Evolutionary conservation across 2,329 filamentous ascomycete species (phyloP).

Genomic region (Aspergillus aculeatus): DNA sequence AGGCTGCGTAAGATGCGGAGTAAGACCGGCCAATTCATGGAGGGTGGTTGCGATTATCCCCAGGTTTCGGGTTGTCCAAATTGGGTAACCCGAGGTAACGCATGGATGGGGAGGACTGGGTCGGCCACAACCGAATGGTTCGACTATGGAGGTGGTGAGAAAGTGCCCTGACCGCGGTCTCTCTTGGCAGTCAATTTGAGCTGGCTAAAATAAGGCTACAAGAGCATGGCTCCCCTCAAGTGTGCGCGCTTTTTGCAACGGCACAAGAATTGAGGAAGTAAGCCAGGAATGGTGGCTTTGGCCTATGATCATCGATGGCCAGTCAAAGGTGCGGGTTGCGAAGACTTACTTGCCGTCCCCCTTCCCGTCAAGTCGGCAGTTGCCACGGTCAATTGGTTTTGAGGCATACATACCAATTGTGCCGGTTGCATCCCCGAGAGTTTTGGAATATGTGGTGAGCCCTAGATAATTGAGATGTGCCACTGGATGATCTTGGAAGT

Average conservation of each 20-base stretch:
- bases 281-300: background rate
- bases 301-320: background rate
- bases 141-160: background rate
- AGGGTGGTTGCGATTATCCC: background rate
- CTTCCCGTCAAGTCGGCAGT: background rate
- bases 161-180: background rate
- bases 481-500: background rate
- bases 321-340: slow-evolving; percentile 2
- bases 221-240: background rate
- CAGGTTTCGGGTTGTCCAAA: background rate
- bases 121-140: slow-evolving; percentile 4
- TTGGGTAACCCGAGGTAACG: background rate
- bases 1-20: background rate
- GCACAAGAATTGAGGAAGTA: background rate
- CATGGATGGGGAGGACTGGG: background rate
- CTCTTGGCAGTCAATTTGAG: background rate
- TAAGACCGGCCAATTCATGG: background rate
- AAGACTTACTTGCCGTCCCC: background rate
- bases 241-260: background rate
- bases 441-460: background rate
- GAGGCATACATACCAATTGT: background rate
- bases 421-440: background rate
- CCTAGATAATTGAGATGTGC: background rate
- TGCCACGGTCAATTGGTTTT: background rate
- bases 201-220: background rate